Percentiles rank a stretch among this genome's conserved stretches.
phyloP scores from a whole-genome alignment of 371 early-diverging fungal genomes.

The Chytridiales sp. region DNA sequence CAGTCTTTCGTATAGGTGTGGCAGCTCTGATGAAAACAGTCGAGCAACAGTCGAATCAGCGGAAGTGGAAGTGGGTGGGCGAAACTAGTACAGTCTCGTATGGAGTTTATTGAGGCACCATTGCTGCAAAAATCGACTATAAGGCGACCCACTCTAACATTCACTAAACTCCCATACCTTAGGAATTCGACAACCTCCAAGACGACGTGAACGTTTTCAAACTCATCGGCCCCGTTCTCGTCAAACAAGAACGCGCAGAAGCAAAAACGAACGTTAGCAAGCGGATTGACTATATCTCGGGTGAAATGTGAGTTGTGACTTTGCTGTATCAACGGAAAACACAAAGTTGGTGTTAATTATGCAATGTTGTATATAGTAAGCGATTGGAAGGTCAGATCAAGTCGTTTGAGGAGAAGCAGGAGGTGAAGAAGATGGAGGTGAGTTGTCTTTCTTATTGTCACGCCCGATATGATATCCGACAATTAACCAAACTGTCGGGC shows the following conservation, averaged over 20 bases:
- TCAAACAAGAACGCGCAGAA: conserved; percentile 87
- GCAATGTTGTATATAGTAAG: conserved; percentile 56
- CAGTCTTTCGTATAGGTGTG: too few species aligned
- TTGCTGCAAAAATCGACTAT: not conserved
- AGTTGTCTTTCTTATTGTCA: not conserved
- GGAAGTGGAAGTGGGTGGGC: too few species aligned
- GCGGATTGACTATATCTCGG: conserved; percentile 85
- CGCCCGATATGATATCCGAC: not conserved
- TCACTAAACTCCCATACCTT: not conserved
- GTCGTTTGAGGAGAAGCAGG: conserved; percentile 74
- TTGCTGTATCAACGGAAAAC: not conserved
- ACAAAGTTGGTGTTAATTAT: not conserved
- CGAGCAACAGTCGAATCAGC: too few species aligned
- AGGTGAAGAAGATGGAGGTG: conserved; percentile 74
- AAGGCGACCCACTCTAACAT: not conserved
- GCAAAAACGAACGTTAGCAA: conserved; percentile 87
- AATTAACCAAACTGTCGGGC: not conserved
- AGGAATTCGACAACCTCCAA: conserved; percentile 85
- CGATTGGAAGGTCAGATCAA: conserved; percentile 79
- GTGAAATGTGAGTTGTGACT: conserved; percentile 73
- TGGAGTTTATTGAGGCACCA: too few species aligned
- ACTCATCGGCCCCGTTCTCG: conserved; percentile 91
- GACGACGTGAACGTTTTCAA: conserved; percentile 87
- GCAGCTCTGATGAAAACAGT: too few species aligned
- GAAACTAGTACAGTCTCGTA: too few species aligned